Base-by-base conservation (phyloP, 2,329 filamentous ascomycete species). In the Thermochaetoides dissita region DNA sequence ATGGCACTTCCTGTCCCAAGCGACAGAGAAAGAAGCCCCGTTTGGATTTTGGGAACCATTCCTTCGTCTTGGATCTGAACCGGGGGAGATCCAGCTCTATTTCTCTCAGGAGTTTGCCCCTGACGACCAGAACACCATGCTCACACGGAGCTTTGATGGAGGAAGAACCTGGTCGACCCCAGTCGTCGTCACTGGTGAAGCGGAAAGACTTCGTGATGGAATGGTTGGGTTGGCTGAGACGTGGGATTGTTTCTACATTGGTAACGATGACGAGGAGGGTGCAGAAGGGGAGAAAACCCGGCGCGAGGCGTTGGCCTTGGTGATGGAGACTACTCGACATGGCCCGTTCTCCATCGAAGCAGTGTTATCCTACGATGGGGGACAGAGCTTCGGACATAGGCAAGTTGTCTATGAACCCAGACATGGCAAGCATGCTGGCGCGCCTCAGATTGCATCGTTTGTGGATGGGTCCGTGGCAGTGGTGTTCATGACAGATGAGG, bases 41-140 rank as follows among this genome's bases (percentile, higher is more conserved):
- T 66, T 59, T 41, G 67, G 67, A 0, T 53, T 69, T 11, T 70
- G 67, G 68, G 68, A 71, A 50, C 68, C 68, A 0, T 71, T 69
- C 44, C 65, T 71, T 60, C 58, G 66, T 10, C 30, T 44, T 28
- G 10, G 8, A 10, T 6, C 10, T 8, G 12, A 30, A 6, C 11
- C 28, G 11, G 6, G 1, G 45, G 62, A 64, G 45, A 54, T 69
- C 1, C 64, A 68, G 46, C 52, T 69, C 46, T 65, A 60, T 10
- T 71, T 63, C 49, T 68, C 66, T 24, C 59, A 64, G 43, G 67
- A 70, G 52, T 63, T 64, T 31, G 63, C 64, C 5, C 55, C 47
- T 10, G 57, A 65, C 44, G 63, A 70, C 46, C 67, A 71, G 54
- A 64, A 68, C 48, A 69, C 66, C 8, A 69, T 70, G 62, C 53